A percentile compares a stretch with the other conserved stretches of the same genome.
Evolutionary conservation across 2,329 filamentous ascomycete species (phyloP).

Genomic region (Epichloe gansuensis): DNA sequence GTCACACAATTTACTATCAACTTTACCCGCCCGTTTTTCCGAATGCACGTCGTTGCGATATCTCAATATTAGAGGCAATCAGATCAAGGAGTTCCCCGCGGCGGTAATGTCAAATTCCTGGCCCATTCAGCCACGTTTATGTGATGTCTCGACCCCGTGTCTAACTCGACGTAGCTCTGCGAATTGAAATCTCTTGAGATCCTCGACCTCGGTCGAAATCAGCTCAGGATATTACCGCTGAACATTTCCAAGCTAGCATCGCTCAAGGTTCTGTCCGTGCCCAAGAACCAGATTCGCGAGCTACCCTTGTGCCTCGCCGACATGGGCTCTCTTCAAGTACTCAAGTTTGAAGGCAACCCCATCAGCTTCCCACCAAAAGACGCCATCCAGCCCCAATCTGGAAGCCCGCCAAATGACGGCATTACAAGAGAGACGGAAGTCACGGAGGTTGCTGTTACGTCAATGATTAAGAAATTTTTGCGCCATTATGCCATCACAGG

Average conservation of each 20-base stretch:
- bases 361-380: slow-evolving; percentile 68
- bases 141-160: slow-evolving; percentile 8
- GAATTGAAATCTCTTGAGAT: slow-evolving; percentile 81
- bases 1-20: slow-evolving; percentile 64
- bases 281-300: slow-evolving; percentile 76
- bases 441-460: slow-evolving; percentile 46
- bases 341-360: slow-evolving; percentile 84
- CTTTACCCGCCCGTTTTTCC: slow-evolving; percentile 58
- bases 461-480: slow-evolving; percentile 50
- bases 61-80: slow-evolving; percentile 68
- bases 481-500: slow-evolving; percentile 40
- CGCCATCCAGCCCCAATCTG: slow-evolving; percentile 46
- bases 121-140: not conserved
- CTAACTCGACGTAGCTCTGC: slow-evolving; percentile 51
- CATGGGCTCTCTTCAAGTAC: slow-evolving; percentile 77
- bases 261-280: slow-evolving; percentile 78
- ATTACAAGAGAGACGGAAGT: slow-evolving; percentile 47
- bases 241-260: slow-evolving; percentile 73
- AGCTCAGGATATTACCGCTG: slow-evolving; percentile 62
- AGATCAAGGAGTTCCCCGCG: slow-evolving; percentile 51
- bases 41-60: slow-evolving; percentile 71
- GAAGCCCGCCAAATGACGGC: slow-evolving; percentile 43
- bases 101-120: slow-evolving; percentile 28
- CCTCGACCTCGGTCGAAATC: slow-evolving; percentile 82
- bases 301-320: slow-evolving; percentile 76